Evolutionary conservation across 2,329 filamentous ascomycete species (phyloP).

Genomic region (Alternaria dauci): DNA sequence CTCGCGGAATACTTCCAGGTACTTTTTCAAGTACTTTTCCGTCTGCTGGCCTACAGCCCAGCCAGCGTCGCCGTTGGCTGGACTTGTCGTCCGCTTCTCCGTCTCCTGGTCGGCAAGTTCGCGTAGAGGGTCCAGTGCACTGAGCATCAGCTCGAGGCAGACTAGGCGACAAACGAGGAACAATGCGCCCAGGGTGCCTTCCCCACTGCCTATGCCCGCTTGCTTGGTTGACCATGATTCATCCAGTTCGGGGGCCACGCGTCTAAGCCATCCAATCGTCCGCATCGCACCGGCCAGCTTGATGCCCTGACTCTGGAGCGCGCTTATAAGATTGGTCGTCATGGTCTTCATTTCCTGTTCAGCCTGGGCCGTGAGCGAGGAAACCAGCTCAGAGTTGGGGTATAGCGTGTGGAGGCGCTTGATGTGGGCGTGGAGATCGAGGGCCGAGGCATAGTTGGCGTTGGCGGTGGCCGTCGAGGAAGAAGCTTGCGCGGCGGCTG

Average conservation of each 20-base stretch:
- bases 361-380: conserved; percentile 76
- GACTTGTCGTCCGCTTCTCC: conserved; percentile 50
- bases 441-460: conserved; percentile 83
- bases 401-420: conserved; percentile 84
- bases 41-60: conserved; percentile 87
- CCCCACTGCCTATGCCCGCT: conserved; percentile 46
- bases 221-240: conserved; percentile 45
- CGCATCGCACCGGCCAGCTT: conserved; percentile 91
- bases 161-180: conserved; percentile 87
- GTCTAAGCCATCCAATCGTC: conserved; percentile 88
- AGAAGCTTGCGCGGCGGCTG: conserved; percentile 58
- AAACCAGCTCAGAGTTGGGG: conserved; percentile 77
- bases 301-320: conserved; percentile 77
- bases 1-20: conserved; percentile 96
- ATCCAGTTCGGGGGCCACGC: conserved; percentile 83
- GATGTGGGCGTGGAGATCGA: conserved; percentile 94
- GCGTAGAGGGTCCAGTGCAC: conserved; percentile 82
- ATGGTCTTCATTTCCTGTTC: conserved; percentile 89
- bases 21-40: conserved; percentile 91
- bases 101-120: conserved; percentile 91
- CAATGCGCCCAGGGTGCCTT: conserved; percentile 79
- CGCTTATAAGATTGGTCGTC: conserved; percentile 81
- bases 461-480: conserved; percentile 50
- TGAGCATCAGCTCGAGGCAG: conserved; percentile 79
- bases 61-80: conserved; percentile 52